Base-by-base conservation (phyloP, 2,329 filamentous ascomycete species). In the Cordyceps cicadae region DNA sequence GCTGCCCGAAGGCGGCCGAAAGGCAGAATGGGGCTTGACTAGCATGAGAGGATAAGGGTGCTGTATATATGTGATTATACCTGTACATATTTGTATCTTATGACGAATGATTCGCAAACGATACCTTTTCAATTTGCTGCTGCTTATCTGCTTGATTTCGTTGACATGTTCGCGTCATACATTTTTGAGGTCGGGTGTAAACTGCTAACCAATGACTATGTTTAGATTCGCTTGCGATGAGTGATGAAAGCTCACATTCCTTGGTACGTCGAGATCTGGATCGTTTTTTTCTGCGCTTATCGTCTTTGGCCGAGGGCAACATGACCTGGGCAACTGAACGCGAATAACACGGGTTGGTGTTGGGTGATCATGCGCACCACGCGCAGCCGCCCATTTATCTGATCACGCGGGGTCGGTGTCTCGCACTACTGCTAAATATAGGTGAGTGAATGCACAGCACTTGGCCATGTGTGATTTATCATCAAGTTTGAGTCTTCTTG, bases 21-120 rank as follows among this genome's bases (percentile, higher is more conserved):
- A 64, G 70, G 71, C 62, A 74, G 74, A 64, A 77, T 73, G 66
- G 72, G 73, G 67, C 59, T 71, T 68, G 72, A 72, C 68, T 77
- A 77, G 73, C 68, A 69, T 41, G 62, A 66, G 66, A 66, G 63
- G 68, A 63, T 51, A 67, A 68, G 67, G 66, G 62, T 65, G 67
- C 67, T 76, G 74, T 76, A 75, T 73, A 75, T 76, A 75, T 69
- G 68, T 71, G 62, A 68, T 65, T 63, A 66, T 69, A 68, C 63
- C 64, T 74, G 71, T 75, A 75, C 65, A 74, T 75, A 74, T 64
- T 50, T 69, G 69, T 70, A 70, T 68, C 69, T 69, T 66, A 74
- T 73, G 72, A 74, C 66, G 70, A 69, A 69, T 70, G 64, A 67
- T 66, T 63, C 46, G 48, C 53, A 63, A 49, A 62, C 55, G 55